These are phyloP conservation scores for Elongisporangium senticosum DNA, from an alignment of 352 stramenopile genomes.

Conservation along the genomic window DNA sequence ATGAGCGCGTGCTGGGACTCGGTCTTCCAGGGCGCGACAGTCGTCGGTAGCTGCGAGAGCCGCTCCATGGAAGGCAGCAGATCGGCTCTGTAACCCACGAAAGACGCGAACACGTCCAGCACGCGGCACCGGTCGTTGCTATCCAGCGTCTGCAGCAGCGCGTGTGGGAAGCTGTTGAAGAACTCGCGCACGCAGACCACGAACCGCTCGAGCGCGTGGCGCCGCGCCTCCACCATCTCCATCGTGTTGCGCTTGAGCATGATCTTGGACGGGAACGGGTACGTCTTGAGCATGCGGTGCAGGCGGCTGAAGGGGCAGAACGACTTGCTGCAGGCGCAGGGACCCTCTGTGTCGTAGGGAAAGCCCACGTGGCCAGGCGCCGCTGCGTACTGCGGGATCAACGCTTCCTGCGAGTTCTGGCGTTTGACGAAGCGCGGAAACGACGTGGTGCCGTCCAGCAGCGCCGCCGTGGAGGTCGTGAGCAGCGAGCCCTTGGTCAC, in stretches of 20 bases:
- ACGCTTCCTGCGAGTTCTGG: conserved; percentile 1
- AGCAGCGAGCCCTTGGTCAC: conserved; percentile 25
- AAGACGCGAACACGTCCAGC: conserved; percentile 28
- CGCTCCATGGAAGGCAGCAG: conserved; percentile 12
- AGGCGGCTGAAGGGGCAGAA: conserved; percentile 49
- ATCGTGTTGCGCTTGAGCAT: conserved; percentile 35
- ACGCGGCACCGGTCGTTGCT: conserved; percentile 34
- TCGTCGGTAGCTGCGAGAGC: conserved; percentile 11
- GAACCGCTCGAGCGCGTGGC: conserved; percentile 45
- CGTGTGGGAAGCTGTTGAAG: conserved; percentile 41
- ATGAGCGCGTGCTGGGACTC: conserved; percentile 6
- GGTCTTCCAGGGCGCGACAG: conserved; percentile 14
- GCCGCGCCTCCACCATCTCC: conserved; percentile 28
- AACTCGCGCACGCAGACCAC: conserved; percentile 34
- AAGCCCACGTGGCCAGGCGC: neutral
- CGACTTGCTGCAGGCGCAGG: conserved; percentile 39
- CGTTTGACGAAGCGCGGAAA: conserved; percentile 11
- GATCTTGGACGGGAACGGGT: conserved; percentile 49
- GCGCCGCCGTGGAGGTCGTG: conserved; percentile 7
- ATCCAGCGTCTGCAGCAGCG: conserved; percentile 41
- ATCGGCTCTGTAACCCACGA: conserved; percentile 38
- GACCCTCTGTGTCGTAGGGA: neutral
- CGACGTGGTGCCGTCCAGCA: conserved; percentile 10
- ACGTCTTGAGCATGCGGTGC: conserved; percentile 38
- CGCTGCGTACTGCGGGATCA: neutral